A percentile compares a stretch with the other conserved stretches of the same genome.
These are phyloP conservation scores for Lodderomyces theae DNA, from an alignment of 1,139 yeast genomes.

Conservation along the genomic window DNA sequence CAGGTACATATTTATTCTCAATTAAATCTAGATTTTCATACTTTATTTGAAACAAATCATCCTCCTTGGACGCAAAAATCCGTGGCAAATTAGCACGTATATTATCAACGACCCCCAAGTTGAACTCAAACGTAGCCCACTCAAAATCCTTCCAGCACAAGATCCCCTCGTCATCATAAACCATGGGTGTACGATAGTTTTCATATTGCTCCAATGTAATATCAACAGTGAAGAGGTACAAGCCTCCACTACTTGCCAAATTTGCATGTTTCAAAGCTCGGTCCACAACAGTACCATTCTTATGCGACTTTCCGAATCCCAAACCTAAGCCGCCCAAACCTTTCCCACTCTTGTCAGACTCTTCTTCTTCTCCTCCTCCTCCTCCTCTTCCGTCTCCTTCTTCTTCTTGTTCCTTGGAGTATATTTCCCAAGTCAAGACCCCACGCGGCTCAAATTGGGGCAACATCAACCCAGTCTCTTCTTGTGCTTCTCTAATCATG, in stretches of 20 bases:
- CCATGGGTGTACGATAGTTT: slow-evolving; percentile 24
- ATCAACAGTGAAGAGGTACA: slow-evolving; percentile 41
- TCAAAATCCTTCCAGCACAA: slow-evolving; percentile 43
- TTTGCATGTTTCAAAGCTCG: slow-evolving; percentile 2
- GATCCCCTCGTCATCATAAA: slow-evolving; percentile 40
- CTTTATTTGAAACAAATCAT: slow-evolving; percentile 22
- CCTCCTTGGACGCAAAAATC: slow-evolving; percentile 24
- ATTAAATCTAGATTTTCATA: slow-evolving; percentile 20
- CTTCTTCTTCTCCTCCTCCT: no score
- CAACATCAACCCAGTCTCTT: slow-evolving; percentile 42
- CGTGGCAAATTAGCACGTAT: slow-evolving; percentile 31
- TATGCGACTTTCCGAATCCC: no score
- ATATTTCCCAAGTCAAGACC: slow-evolving; percentile 34
- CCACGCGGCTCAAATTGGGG: slow-evolving; percentile 34
- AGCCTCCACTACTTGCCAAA: slow-evolving; percentile 28
- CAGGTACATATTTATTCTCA: slow-evolving; percentile 17
- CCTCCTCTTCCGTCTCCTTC: background rate
- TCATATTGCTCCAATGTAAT: slow-evolving; percentile 26
- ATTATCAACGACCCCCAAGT: slow-evolving; percentile 46
- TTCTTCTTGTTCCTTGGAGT: background rate
- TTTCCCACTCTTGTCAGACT: no score
- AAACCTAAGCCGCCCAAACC: no score
- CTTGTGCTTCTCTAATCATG: slow-evolving; percentile 42
- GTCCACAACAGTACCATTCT: background rate
- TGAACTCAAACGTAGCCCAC: slow-evolving; percentile 39